Percentiles rank a stretch among this genome's conserved stretches.
phyloP scores from a whole-genome alignment of 2,329 filamentous ascomycete genomes.

The Ophiostoma angusticollis region DNA sequence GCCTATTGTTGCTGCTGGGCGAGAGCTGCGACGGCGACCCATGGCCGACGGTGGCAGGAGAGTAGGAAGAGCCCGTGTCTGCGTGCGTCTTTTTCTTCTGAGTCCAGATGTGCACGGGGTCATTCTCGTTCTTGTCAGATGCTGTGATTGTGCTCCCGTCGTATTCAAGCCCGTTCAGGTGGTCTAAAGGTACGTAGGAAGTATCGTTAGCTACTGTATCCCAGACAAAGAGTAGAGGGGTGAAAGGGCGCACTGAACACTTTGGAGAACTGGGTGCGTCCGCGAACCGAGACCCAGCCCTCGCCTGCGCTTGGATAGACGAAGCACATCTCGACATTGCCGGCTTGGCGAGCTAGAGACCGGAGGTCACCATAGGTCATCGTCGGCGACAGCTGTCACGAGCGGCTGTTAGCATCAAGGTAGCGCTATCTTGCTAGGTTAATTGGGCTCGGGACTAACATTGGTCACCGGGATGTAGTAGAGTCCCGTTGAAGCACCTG shows the following conservation, averaged over 20 bases:
- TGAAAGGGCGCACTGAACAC: background rate
- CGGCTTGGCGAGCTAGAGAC: background rate
- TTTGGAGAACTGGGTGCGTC: background rate
- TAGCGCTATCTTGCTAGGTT: background rate
- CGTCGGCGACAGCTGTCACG: slow-evolving; percentile 1
- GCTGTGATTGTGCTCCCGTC: slow-evolving; percentile 3
- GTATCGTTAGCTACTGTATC: background rate
- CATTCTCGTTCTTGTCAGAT: slow-evolving; percentile 4
- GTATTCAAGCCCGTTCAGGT: slow-evolving; percentile 4
- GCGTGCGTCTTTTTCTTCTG: no score
- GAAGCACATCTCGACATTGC: slow-evolving; percentile 7
- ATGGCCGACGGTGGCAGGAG: no score
- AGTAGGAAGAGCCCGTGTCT: no score
- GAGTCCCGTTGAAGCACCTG: slow-evolving; percentile 2
- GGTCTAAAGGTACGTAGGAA: background rate
- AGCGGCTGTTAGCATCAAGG: background rate
- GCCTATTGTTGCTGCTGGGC: no score
- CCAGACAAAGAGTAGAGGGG: no score
- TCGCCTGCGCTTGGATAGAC: slow-evolving; percentile 4
- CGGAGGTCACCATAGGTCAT: slow-evolving; percentile 7
- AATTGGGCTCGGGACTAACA: background rate
- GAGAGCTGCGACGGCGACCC: no score
- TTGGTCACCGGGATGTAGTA: slow-evolving; percentile 11
- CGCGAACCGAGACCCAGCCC: slow-evolving; percentile 9
- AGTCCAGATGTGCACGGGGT: slow-evolving; percentile 5